A percentile compares a stretch with the other conserved stretches of the same genome.
These are phyloP conservation scores for Psidium guajava DNA, from an alignment of 345 rosid genomes.

Conservation along the genomic window DNA sequence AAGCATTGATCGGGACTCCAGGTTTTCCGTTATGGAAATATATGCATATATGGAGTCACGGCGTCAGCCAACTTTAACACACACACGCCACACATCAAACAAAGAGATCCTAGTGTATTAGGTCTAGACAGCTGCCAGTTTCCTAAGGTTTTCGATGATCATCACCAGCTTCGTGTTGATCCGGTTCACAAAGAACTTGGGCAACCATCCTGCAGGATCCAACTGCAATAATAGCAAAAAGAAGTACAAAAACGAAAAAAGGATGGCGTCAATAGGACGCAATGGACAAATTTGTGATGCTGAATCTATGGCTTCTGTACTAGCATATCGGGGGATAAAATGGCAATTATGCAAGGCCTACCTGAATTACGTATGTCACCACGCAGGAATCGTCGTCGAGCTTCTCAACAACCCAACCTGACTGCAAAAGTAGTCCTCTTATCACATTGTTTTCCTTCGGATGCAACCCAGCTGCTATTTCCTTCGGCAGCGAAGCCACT, in stretches of 20 bases:
- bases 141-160: constrained; percentile 67
- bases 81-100: not conserved
- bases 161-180: constrained; percentile 65
- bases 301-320: not conserved
- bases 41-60: not conserved
- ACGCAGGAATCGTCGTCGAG: constrained; percentile 55
- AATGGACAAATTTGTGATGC: not conserved
- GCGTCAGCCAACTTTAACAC: not conserved
- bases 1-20: not conserved
- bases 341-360: not conserved
- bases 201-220: constrained; percentile 91
- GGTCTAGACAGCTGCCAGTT: constrained; percentile 15
- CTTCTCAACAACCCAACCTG: constrained; percentile 91
- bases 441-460: constrained; percentile 54
- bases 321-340: not conserved
- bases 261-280: not conserved
- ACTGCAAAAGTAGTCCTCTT: constrained; percentile 56
- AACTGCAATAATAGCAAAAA: constrained; percentile 23
- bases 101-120: not conserved
- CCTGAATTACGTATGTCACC: constrained; percentile 78
- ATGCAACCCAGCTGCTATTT: constrained; percentile 68
- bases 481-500: constrained; percentile 69
- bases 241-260: not conserved
- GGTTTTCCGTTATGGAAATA: not conserved
- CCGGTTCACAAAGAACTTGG: constrained; percentile 66